Base-by-base conservation (phyloP, 2,329 filamentous ascomycete species). In the Fusarium pilosicola region DNA sequence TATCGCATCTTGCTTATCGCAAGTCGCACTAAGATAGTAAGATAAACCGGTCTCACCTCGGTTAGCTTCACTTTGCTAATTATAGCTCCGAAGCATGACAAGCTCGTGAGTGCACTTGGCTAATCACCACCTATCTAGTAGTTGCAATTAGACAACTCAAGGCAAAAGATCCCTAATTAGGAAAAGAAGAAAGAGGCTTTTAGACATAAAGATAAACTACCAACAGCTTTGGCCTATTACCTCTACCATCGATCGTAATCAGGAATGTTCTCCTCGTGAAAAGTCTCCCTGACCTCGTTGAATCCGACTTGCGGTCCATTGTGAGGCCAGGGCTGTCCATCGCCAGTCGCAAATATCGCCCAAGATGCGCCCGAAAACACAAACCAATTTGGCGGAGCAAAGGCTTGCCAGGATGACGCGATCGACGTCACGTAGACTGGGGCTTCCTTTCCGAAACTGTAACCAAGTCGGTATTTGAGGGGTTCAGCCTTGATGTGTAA, bases 131-230 rank as follows among this genome's bases (percentile, higher is more conserved):
- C 32, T 6, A 34, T 15, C 32, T 15, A 3, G 2, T 34, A 0
- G 32, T 34, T 34, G 14, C 1, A 34, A 34, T 34, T 34, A 34
- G 32, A 34, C 32, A 15, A 0, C 6, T 8, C 0, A 15, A 34
- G 32, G 32, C 1, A 34, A 34, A 34, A 3, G 32, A 34, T 34
- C 32, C 32, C 0, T 0, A 34, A 34, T 34, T 7, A 34, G 6
- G 32, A 8, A 34, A 0, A 36, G 34, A 36, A 36, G 34, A 18
- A 36, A 18, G 9, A 36, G 34, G 1, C 3, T 36, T 0, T 0
- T 11, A 26, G 3, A 22, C 3, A 20, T 5, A 14, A n/a, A 6
- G 11, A 34, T 11, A 7, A 20, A 26, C 12, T 4, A 36, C 3
- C 8, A 14, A 2, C 18, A 24, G 13, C 6, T 26, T 17, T 24